These are phyloP conservation scores for Nannochloropsis granulata DNA, from an alignment of 108 stramenopile species.

Conservation along the genomic window DNA sequence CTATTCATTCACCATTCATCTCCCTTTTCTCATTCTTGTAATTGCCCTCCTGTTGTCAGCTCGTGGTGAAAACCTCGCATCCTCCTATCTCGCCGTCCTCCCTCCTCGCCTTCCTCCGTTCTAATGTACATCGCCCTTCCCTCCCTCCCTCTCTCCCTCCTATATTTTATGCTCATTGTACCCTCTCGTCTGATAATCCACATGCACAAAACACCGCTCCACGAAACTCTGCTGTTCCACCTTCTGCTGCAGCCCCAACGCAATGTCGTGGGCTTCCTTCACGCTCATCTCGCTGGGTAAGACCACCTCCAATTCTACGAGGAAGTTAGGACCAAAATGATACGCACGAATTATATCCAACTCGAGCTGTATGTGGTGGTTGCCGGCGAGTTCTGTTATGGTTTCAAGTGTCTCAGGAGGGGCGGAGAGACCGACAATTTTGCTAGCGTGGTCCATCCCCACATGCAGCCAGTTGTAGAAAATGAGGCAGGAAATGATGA, in stretches of 20 bases:
- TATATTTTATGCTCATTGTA: constrained; percentile 66
- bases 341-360: constrained; percentile 75
- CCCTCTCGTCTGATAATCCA: constrained; percentile 70
- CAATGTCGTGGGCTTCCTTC: constrained; percentile 72
- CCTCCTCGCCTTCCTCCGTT: background rate
- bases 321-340: constrained; percentile 82
- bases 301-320: constrained; percentile 84
- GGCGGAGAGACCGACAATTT: constrained; percentile 71
- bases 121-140: background rate
- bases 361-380: constrained; percentile 58
- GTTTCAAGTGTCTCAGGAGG: constrained; percentile 71
- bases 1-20: no score
- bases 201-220: constrained; percentile 88
- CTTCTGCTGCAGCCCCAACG: constrained; percentile 83
- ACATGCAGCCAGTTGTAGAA: constrained; percentile 70
- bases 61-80: no score
- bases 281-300: constrained; percentile 58
- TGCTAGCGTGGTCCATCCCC: constrained; percentile 74
- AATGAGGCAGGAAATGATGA: constrained; percentile 72
- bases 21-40: no score
- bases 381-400: constrained; percentile 49
- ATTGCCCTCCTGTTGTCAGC: no score
- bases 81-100: no score
- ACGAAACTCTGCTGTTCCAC: constrained; percentile 75
- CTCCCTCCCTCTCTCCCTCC: background rate